Evolutionary conservation across 2,329 filamentous ascomycete species (phyloP), one percentile per base, ranked within the genome.

Genomic region (Paecilomyces sp.): DNA sequence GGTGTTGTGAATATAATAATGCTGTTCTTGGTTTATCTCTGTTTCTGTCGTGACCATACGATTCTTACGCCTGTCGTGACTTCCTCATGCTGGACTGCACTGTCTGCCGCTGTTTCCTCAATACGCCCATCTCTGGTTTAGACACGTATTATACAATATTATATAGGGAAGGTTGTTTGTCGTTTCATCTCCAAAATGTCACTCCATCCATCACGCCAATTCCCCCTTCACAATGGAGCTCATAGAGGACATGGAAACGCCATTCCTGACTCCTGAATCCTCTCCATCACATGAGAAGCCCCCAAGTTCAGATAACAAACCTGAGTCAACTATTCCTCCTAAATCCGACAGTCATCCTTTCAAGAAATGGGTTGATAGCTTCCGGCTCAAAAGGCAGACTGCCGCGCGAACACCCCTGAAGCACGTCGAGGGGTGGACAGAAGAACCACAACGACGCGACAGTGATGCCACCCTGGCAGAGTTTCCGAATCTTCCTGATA

Each of bases 281-380:
- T 47, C 41, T n/a, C 5, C 51, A 28, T 11, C 25, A 11, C 7
- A 53, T 9, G n/a, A 53, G 2, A 3, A 28, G 11, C 22, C 51
- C 22, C 11, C 24, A 28, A 8, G 9, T 6, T 6, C 51, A 1
- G 18, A 53, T 24, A 3, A n/a, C 11, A 22, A 15, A 6, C 22
- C 51, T 28, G 51, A 53, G 18, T 13, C 24, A 2, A 13, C 51
- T 30, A 9, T 11, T 2, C 4, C 51, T 30, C 25, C 24, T 12
- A 53, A 63, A 18, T 31, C 54, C 54, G 54, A 57, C 33, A 55
- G 61, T 22, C 61, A 67, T 57, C 68, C 70, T 13, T 77, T 77
- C 63, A 72, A 67, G 56, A 70, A 67, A 65, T 77, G 75, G 74
- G 67, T 77, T 51, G 69, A 72, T 36, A 74, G 69, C 57, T 71